Base-by-base conservation (phyloP, 2,329 filamentous ascomycete species). In the Shiraia bambusicola region DNA sequence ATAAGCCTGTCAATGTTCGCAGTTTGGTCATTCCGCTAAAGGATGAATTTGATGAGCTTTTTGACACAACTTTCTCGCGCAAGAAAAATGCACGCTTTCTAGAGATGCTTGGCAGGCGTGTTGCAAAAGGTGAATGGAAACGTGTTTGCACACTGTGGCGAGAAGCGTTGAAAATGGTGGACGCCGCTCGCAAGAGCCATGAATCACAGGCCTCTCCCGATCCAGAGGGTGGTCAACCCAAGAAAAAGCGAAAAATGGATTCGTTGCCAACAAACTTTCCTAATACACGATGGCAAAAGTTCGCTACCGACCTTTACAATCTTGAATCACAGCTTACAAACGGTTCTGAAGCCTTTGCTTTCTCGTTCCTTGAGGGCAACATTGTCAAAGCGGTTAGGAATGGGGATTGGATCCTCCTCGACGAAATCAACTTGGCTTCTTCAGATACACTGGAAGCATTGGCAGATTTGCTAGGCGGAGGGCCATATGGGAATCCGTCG, bases 351-450 rank as follows among this genome's bases (percentile, higher is more conserved):
- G 80, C 77, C 2, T 95, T 97, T 66, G 89, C 92, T 0, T 98
- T 99, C 69, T 88, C 88, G 0, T 98, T 98, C 62, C 81, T 97
- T 1, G 93, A 98, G 69, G 92, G 93, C 49, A 95, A 94, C 58
- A 87, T 99, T 49, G 86, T 98, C 42, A 94, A 94, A 70, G 93
- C 94, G n/a, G 84, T 92, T 16, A 81, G 92, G 28, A 95, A 96
- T 61, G 93, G 93, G 6, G 90, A 96, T 67, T 99, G 93, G 93
- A 87, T 98, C 19, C 77, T 99, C 13, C 78, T 97, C 17, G 93
- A 99, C 63, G 93, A 99, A 69, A 95, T 99, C 60, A 99, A 98
- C 64, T 73, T 99, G 48, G 93, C 93, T 5, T 92, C 92, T 0
- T 85, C 93, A 0, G 94, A 98, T 63, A 97, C 93, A 0, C 73